phyloP scores from a whole-genome alignment of 2,329 filamentous ascomycete genomes.

The Thelonectria olida region DNA sequence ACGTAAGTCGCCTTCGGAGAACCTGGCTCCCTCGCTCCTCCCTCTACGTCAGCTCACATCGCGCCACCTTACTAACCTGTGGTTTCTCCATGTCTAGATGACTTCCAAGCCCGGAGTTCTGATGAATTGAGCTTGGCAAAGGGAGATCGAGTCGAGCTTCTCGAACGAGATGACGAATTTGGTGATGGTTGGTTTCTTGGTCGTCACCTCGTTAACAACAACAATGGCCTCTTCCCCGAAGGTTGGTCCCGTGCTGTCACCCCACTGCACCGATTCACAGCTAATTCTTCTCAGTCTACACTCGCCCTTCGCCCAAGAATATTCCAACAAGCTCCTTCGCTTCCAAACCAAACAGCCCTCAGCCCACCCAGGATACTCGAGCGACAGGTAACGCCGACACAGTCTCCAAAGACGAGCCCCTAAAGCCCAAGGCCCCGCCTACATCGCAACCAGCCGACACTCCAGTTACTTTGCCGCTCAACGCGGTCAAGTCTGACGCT shows the following conservation, averaged over 20 bases:
- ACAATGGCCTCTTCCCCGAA: slow-evolving; percentile 84
- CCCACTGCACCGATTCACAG: slow-evolving; percentile 17
- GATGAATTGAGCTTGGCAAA: slow-evolving; percentile 92
- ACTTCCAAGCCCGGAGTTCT: slow-evolving; percentile 89
- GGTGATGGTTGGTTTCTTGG: slow-evolving; percentile 88
- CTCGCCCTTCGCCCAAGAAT: slow-evolving; percentile 63
- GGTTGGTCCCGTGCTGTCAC: slow-evolving; percentile 58
- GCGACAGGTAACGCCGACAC: slow-evolving; percentile 30
- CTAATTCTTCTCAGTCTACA: slow-evolving; percentile 63
- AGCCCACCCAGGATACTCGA: slow-evolving; percentile 40
- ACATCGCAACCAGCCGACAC: slow-evolving; percentile 26
- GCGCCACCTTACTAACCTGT: slow-evolving; percentile 21
- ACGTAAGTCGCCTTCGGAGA: slow-evolving; percentile 60
- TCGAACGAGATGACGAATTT: slow-evolving; percentile 89
- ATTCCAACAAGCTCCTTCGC: slow-evolving; percentile 42
- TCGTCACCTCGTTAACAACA: slow-evolving; percentile 76
- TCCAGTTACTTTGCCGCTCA: slow-evolving; percentile 57
- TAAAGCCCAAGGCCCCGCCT: slow-evolving; percentile 45
- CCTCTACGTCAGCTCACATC: slow-evolving; percentile 1
- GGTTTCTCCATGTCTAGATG: slow-evolving; percentile 65
- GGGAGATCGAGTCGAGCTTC: slow-evolving; percentile 83
- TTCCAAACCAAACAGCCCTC: slow-evolving; percentile 43
- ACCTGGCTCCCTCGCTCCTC: slow-evolving; percentile 34
- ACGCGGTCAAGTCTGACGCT: slow-evolving; percentile 48
- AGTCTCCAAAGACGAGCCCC: slow-evolving; percentile 41